phyloP scores from a whole-genome alignment of 257 asterid genomes.

The Craterostigma plantagineum region DNA sequence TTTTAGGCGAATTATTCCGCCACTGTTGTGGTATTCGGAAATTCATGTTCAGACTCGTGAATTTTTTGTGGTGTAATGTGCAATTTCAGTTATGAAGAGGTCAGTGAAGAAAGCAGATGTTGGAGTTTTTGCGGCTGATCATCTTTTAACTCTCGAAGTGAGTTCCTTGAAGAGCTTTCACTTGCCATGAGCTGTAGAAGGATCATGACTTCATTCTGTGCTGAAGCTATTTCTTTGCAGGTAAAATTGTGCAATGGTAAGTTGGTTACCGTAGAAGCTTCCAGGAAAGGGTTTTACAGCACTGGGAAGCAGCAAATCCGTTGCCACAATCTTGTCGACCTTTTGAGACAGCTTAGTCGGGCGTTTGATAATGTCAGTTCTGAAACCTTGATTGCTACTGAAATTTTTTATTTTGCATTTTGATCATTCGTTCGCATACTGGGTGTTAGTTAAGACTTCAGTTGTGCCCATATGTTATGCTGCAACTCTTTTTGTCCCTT shows the following conservation, averaged over 20 bases:
- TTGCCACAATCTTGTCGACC: slow-evolving; percentile 84
- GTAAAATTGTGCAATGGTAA: slow-evolving; percentile 85
- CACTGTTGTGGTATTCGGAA: no score
- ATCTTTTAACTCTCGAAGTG: slow-evolving; percentile 79
- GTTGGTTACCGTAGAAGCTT: slow-evolving; percentile 51
- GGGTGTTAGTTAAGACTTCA: no score
- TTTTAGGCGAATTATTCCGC: background rate
- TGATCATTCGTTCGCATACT: slow-evolving; percentile 4
- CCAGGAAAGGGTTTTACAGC: slow-evolving; percentile 60
- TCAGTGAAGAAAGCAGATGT: slow-evolving; percentile 25
- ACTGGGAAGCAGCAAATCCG: slow-evolving; percentile 66
- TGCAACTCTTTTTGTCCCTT: no score
- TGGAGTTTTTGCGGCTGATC: slow-evolving; percentile 31
- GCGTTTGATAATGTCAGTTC: slow-evolving; percentile 78
- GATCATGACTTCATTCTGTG: background rate
- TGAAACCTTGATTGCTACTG: slow-evolving; percentile 7
- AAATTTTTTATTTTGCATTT: slow-evolving; percentile 5
- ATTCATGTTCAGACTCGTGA: slow-evolving; percentile 3
- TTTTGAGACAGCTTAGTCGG: slow-evolving; percentile 81
- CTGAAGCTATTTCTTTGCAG: slow-evolving; percentile 24
- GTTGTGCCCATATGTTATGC: no score
- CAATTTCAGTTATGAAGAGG: slow-evolving; percentile 52
- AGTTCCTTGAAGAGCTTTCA: slow-evolving; percentile 9
- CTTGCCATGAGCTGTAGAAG: background rate
- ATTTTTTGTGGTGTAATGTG: slow-evolving; percentile 4